Evolutionary conservation across 768 basidiomycete species (phyloP), one percentile per base, ranked within the genome.

Genomic region (Xerocomellus amylosporus): DNA sequence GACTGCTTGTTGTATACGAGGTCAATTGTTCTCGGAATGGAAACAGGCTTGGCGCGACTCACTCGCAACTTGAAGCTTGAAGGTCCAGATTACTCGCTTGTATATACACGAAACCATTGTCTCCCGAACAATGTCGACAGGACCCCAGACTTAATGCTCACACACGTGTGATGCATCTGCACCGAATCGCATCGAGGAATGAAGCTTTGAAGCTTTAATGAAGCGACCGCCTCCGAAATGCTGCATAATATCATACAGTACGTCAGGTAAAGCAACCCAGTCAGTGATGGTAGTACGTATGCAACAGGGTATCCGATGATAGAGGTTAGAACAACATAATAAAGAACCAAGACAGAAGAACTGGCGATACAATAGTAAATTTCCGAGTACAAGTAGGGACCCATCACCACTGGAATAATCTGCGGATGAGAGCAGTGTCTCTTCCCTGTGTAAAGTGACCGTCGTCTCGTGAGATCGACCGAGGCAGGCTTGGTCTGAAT

Each of bases 401-500:
- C 47, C 31, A 49, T 71, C 58, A 76, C 71, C 75, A 73, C 50
- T 73, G 81, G 63, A 84, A 79, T 51, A 84, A 58, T 67, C 72
- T 81, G 59, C 81, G 78, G 59, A 84, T 69, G 58, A 77, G 72
- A 46, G 74, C 73, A 46, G 74, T 65, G 57, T 82, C 80, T 62
- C 69, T 74, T 41, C 70, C 63, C 26, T 71, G 70, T 14, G 60
- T 46, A 46, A 64, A 63, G 46, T 60, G 70, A 49, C 69, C 48
- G 19, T 72, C 64, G 26, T 71, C 70, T 49, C 72, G 70, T 24
- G 70, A 62, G 33, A 63, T 58, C 36, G 72, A 64, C 47, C 70
- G 66, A 56, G 72, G 64, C 12, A 73, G 34, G 41, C 22, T 68
- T 46, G 72, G 62, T 53, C 58, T 60, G 57, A 71, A 69, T 28